These are phyloP conservation scores for Mucor indicus DNA, from an alignment of 371 early-diverging fungal species.

Conservation along the genomic window DNA sequence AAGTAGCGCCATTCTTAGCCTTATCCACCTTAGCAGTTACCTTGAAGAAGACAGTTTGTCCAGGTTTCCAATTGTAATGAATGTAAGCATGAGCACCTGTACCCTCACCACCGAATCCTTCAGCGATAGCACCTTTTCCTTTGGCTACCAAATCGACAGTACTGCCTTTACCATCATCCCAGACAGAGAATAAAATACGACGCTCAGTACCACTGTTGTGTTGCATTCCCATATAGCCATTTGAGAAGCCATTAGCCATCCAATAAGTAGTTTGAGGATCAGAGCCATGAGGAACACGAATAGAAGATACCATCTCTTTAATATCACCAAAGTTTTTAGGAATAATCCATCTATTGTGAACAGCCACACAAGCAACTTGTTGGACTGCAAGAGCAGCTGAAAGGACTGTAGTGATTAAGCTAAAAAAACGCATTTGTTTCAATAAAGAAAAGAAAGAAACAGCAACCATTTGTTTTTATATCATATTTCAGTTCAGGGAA, in stretches of 20 bases:
- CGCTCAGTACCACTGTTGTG: constrained; percentile 7
- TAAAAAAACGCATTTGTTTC: too few relatives aligned
- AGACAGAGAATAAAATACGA: constrained; percentile 16
- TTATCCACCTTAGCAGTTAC: constrained; percentile 3
- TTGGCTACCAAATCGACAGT: constrained; percentile 4
- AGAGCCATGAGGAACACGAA: constrained; percentile 12
- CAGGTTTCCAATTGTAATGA: constrained; percentile 4
- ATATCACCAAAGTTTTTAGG: constrained; percentile 6
- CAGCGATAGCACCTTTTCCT: neutral
- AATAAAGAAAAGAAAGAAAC: too few relatives aligned
- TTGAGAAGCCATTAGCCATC: constrained; percentile 14
- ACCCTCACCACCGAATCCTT: constrained; percentile 21
- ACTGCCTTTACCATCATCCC: constrained; percentile 18
- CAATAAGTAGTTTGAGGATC: constrained; percentile 18
- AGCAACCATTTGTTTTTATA: too few relatives aligned
- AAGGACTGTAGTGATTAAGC: too few relatives aligned
- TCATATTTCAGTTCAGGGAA: too few relatives aligned
- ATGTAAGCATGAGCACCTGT: constrained; percentile 13
- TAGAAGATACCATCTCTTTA: constrained; percentile 10
- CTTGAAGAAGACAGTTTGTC: constrained; percentile 10
- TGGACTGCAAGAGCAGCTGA: too few relatives aligned
- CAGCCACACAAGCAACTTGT: constrained; percentile 4
- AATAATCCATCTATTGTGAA: constrained; percentile 8
- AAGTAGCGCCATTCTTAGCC: neutral
- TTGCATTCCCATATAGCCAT: constrained; percentile 22